Base-by-base conservation (phyloP, 306 rosid species). In the Ziziphus jujuba region DNA sequence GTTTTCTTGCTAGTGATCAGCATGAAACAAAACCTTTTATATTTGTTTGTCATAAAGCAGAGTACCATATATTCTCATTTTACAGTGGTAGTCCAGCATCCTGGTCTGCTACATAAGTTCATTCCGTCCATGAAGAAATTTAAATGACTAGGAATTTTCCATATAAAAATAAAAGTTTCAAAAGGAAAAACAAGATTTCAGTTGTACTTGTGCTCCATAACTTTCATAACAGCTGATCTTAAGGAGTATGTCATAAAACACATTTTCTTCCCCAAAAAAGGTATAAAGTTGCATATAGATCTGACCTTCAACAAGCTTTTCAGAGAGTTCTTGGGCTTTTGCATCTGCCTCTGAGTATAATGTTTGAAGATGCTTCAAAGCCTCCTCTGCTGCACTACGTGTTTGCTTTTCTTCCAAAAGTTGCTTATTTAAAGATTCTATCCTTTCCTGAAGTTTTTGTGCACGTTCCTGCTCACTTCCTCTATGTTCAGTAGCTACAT, bases 331-430 rank as follows among this genome's bases (percentile, higher is more conserved):
- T 47, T 75, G 84, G 35, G 87, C 85, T 79, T 81, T 90, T 14
- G 85, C 77, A 77, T 90, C 97, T 45, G 96, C 88, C 58, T 95
- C 99, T 43, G 89, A 80, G 61, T 87, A 86, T 35, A 79, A 71
- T 40, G 24, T 62, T 63, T 78, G 91, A 72, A 95, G 89, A 72
- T 90, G 99, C 88, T 95, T 84, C 81, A 95, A 66, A 72, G 97
- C 95, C 75, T 72, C 88, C 70, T 95, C 99, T 0, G 97, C 89
- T 14, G 99, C 96, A 58, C 70, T 79, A 61, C 96, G 89, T 14
- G 96, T 95, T 73, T 87, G 89, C 44, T 79, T 95, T 78, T 95
- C 97, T 72, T 83, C 90, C 75, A 71, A 25, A 71, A 95, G 90
- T 55, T 87, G 87, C 70, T 67, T 80, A 65, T 72, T 82, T 69